Conservation (phyloP, 1,284 basidiomycete species). For the Bjerkandera adusta region DNA sequence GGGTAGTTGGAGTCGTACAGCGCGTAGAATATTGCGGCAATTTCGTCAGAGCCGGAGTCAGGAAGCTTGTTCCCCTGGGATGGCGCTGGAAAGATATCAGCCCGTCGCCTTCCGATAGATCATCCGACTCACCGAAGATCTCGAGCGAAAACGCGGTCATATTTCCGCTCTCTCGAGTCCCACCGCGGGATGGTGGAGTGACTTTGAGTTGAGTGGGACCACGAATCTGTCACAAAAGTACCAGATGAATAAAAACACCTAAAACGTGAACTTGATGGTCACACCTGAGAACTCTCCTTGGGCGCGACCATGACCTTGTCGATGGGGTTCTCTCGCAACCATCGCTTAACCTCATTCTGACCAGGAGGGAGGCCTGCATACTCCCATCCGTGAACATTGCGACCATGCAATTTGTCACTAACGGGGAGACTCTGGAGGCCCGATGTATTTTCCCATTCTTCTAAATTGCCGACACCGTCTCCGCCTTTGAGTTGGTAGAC, state of each 20-base stretch:
- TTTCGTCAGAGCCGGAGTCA: constrained; percentile 68
- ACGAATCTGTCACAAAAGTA: constrained; percentile 57
- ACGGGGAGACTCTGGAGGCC: too few relatives aligned
- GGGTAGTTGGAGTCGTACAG: constrained; percentile 54
- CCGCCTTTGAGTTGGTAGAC: constrained; percentile 70
- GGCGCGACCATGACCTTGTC: constrained; percentile 8
- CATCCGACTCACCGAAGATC: constrained; percentile 63
- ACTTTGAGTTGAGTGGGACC: constrained; percentile 76
- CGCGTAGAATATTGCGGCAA: constrained; percentile 73
- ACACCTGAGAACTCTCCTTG: constrained; percentile 54
- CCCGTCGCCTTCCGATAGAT: background rate
- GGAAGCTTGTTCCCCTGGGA: constrained; percentile 67
- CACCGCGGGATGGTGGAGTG: constrained; percentile 44
- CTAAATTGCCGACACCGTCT: constrained; percentile 46
- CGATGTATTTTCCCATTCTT: constrained; percentile 43
- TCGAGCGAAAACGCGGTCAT: constrained; percentile 87
- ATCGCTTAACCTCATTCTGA: constrained; percentile 46
- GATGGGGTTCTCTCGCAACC: constrained; percentile 39
- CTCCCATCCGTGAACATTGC: constrained; percentile 68
- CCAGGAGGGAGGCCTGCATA: constrained; percentile 69
- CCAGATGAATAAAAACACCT: background rate
- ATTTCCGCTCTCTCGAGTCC: constrained; percentile 62
- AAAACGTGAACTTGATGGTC: constrained; percentile 14
- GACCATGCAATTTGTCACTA: too few relatives aligned
- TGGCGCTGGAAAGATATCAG: constrained; percentile 42